Base-by-base conservation (phyloP, 2,329 filamentous ascomycete species). In the Cercospora zeina region DNA sequence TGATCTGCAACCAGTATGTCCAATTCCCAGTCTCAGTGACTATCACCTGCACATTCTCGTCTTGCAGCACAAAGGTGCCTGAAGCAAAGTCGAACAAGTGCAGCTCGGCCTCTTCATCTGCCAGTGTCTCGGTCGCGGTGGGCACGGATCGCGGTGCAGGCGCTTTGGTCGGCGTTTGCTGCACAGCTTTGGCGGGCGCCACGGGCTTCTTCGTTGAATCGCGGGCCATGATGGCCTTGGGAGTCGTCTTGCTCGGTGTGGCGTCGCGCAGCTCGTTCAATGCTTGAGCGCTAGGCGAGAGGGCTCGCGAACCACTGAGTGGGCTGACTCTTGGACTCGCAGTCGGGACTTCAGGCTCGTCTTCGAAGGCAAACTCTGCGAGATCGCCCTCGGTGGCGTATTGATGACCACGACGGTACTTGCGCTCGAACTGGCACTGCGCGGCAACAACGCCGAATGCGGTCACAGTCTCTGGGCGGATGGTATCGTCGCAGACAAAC, bases 371-470 rank as follows among this genome's bases (percentile, higher is more conserved):
- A 70, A 99, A 97, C 69, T 96, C 86, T 64, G 85, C 78, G 4
- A 97, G 83, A 66, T 99, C 91, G 65, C 86, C 81, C 62, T 92
- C 88, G 8, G 91, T 91, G 1, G 95, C 95, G 54, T 87, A 88
- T 50, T 91, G 87, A 69, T 91, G 85, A 39, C 86, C 88, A 72
- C 88, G 89, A 66, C 91, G 86, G 76, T 95, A 96, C 77, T 96
- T 97, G 72, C 93, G 86, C 80, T 99, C 95, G 88, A 96, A 99
- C 77, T 99, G 95, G 75, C 95, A 97, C 84, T 97, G 88, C 62
- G 90, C 85, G 7, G 95, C 90, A 58, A 91, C 87, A 58, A 89
- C 82, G 72, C 93, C 87, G 75, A 99, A 97, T 14, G 88, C 85
- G 50, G 88, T 83, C 24, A 95, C 88, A 69, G 93, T 89, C 53